Evolutionary conservation across 495 filamentous ascomycete species (phyloP).

Genomic region (Platismatia glauca): DNA sequence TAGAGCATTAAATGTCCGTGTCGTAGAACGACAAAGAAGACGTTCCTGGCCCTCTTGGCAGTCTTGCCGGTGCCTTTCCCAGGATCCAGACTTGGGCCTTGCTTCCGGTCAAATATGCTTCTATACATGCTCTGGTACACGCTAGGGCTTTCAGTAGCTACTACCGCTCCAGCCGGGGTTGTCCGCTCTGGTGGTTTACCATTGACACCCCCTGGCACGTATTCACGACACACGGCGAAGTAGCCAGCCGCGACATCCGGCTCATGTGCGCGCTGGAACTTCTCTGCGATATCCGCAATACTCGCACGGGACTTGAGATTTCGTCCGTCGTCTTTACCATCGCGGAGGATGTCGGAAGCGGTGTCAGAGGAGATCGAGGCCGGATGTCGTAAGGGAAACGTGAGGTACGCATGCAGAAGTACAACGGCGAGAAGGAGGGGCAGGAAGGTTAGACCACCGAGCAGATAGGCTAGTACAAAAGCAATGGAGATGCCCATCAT

Average conservation of each 20-base stretch:
- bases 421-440: constrained; percentile 60
- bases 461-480: constrained; percentile 67
- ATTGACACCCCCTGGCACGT: constrained; percentile 80
- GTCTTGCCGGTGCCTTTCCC: constrained; percentile 47
- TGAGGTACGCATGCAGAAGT: constrained; percentile 60
- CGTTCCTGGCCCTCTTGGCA: constrained; percentile 67
- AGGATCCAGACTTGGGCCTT: constrained; percentile 39
- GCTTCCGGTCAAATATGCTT: constrained; percentile 85
- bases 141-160: constrained; percentile 69
- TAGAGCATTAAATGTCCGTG: constrained; percentile 97
- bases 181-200: constrained; percentile 84
- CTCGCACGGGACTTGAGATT: constrained; percentile 42
- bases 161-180: constrained; percentile 65
- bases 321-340: constrained; percentile 39
- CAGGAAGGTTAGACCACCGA: constrained; percentile 87
- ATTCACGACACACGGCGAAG: constrained; percentile 91
- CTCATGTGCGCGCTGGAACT: constrained; percentile 52
- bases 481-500: constrained; percentile 59
- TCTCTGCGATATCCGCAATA: constrained; percentile 38
- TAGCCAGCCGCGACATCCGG: constrained; percentile 86
- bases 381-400: constrained; percentile 44
- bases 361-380: constrained; percentile 31
- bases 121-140: constrained; percentile 98
- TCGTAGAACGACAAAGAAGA: constrained; percentile 86
- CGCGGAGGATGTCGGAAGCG: constrained; percentile 24